phyloP scores from a whole-genome alignment of 768 basidiomycete species.

The Gyrodon lividus region DNA sequence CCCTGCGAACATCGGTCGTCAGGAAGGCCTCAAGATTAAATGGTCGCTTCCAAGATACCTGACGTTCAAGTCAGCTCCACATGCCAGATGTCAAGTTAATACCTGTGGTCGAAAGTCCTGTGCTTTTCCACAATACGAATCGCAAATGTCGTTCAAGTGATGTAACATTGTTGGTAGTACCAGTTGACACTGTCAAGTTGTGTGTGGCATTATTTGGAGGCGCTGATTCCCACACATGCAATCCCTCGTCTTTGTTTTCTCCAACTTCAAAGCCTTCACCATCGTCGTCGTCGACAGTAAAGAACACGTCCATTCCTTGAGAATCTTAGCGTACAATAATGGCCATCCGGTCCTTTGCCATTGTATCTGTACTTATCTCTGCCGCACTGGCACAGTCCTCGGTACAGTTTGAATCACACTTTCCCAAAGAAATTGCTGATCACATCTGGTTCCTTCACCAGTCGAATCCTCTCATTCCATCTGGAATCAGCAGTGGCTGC shows the following conservation, averaged over 20 bases:
- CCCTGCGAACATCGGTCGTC: no score
- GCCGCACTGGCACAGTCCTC: conserved; percentile 51
- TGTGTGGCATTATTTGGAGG: not conserved
- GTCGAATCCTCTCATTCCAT: conserved; percentile 61
- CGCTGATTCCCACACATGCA: not conserved
- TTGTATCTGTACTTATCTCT: conserved; percentile 51
- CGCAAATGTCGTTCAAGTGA: no score
- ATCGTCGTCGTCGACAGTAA: conserved; percentile 36
- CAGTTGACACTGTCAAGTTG: no score
- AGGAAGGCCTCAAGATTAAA: no score
- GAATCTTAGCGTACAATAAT: conserved; percentile 22
- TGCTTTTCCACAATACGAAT: no score
- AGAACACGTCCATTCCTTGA: conserved; percentile 40
- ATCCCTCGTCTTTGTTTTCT: not conserved
- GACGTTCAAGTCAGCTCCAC: no score
- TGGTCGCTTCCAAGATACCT: not conserved
- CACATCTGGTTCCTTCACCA: conserved; percentile 20
- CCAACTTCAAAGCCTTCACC: conserved; percentile 13
- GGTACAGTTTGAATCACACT: conserved; percentile 26
- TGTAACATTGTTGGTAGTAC: no score
- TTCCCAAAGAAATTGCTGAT: conserved; percentile 1
- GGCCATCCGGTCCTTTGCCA: conserved; percentile 51
- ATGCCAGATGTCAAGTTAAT: no score
- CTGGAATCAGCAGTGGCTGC: conserved; percentile 58
- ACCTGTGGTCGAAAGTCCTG: no score